Conservation (phyloP, 306 rosid genomes). For the Dicorynia guianensis region DNA sequence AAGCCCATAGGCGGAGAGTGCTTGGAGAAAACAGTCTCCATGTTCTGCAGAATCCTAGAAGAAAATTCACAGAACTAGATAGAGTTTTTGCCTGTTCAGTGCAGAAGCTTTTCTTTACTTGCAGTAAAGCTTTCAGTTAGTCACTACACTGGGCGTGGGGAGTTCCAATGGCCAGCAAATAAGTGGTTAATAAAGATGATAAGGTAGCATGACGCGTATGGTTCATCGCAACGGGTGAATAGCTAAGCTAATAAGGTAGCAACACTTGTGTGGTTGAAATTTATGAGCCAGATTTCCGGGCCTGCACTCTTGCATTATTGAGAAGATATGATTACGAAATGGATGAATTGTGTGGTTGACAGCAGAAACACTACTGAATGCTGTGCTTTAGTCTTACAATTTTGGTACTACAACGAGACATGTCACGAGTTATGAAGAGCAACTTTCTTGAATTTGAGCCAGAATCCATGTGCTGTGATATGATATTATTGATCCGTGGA, state of each 20-base stretch:
- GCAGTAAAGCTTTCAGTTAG: neutral
- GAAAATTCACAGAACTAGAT: constrained; percentile 1
- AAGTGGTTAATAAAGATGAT: constrained; percentile 48
- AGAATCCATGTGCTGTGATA: neutral
- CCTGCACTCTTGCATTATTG: constrained; percentile 34
- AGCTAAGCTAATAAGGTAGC: constrained; percentile 25
- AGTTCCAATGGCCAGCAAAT: constrained; percentile 7
- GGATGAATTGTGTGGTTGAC: constrained; percentile 39
- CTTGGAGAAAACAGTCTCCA: constrained; percentile 52
- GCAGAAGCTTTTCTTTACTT: constrained; percentile 18
- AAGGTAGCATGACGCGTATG: constrained; percentile 16
- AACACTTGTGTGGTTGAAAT: constrained; percentile 31
- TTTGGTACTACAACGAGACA: constrained; percentile 4
- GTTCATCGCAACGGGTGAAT: neutral
- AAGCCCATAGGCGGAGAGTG: constrained; percentile 39
- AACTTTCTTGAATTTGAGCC: neutral
- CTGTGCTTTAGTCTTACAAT: constrained; percentile 9
- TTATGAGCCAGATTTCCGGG: neutral
- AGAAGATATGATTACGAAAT: neutral
- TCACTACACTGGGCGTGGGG: constrained; percentile 8
- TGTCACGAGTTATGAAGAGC: neutral
- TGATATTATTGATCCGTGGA: neutral
- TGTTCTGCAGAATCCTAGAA: constrained; percentile 17
- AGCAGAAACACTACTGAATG: constrained; percentile 6
- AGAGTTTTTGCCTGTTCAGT: neutral